phyloP scores from a whole-genome alignment of 176 grass and related monocot genomes.

The Calamus simplicifolius region DNA sequence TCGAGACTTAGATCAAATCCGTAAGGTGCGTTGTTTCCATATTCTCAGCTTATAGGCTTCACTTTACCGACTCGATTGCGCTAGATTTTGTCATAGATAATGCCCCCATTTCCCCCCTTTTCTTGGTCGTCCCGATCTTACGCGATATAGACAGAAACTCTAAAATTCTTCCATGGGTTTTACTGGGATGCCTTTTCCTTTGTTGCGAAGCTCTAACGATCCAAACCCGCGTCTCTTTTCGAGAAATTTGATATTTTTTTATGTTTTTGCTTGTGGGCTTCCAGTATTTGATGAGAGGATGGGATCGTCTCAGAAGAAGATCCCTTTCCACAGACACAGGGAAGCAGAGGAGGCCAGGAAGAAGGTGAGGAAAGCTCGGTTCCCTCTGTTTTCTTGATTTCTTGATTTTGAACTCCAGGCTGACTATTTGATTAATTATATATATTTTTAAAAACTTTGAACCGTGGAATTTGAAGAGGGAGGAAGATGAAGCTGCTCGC shows the following conservation, averaged over 20 bases:
- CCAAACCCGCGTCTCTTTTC: no score
- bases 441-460: background rate
- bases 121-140: no score
- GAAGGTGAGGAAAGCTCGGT: constrained; percentile 42
- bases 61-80: no score
- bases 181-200: no score
- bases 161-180: no score
- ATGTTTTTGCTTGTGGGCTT: no score
- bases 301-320: constrained; percentile 68
- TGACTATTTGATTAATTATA: background rate
- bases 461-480: constrained; percentile 46
- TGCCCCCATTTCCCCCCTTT: no score
- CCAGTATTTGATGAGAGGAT: constrained; percentile 22
- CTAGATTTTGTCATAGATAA: no score
- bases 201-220: no score
- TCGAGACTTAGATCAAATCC: background rate
- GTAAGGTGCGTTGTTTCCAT: background rate
- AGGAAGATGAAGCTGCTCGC: constrained; percentile 89
- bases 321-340: constrained; percentile 76
- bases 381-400: background rate
- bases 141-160: no score
- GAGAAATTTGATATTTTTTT: no score
- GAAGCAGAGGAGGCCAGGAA: constrained; percentile 96
- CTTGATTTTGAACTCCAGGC: background rate
- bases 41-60: no score